Base-by-base conservation (phyloP, 1,284 basidiomycete genomes). In the Pascua sp. region DNA sequence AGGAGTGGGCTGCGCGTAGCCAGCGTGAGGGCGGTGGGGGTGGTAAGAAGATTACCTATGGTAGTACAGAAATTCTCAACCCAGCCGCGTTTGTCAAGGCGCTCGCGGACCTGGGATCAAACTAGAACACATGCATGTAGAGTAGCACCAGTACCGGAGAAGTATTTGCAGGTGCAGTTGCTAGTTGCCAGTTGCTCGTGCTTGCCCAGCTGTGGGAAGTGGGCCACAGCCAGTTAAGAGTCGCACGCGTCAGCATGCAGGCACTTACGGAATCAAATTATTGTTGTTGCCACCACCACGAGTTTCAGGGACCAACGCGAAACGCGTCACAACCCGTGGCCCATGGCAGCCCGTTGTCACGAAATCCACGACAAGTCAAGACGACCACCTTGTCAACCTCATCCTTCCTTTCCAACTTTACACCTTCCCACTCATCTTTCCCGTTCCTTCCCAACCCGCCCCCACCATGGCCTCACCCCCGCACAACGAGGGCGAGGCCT, bases 31-130 rank as follows among this genome's bases (percentile, higher is more conserved):
- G 71, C 9, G 76, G 71, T n/a, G 72, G 72, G 4, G 75, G 75
- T 3, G 88, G 88, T 15, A 91, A 90, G 78, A 84, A 84, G 68
- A 86, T 98, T 49, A 90, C 91, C 36, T 98, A 98, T 73, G 96
- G 96, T 12, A 89, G 90, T 18, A 98, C 96, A 11, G 96, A 98
- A 75, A 93, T 99, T 50, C 72, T 96, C 52, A 89, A 91, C 66
- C 95, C 96, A 11, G 84, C 84, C 68, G 86, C 85, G 51, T 98
- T 99, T 72, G 81, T 98, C 15, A 68, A 67, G 47, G 69, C 68
- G 5, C 60, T 78, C 15, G 72, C 63, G 1, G 73, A 75, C 45
- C 61, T 78, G 5, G 77, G 77, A 4, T 55, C 57, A 13, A 44
- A 38, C 13, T n/a, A 45, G 42, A 36, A 13, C 44, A 44, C 39